These are phyloP conservation scores for Phytophthora macrochlamydospora DNA, from an alignment of 352 stramenopile species.

Conservation along the genomic window DNA sequence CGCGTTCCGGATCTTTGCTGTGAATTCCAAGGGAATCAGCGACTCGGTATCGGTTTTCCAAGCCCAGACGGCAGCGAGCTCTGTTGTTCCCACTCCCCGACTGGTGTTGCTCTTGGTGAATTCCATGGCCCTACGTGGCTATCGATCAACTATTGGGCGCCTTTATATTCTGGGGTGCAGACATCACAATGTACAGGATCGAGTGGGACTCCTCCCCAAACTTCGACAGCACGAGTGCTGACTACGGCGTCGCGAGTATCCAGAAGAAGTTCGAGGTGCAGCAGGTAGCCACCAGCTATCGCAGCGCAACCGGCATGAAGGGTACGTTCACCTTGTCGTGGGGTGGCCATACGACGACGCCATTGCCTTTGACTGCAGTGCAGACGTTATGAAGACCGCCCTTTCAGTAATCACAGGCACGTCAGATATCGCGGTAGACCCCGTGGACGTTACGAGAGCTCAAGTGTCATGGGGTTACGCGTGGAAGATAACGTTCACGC, in stretches of 20 bases:
- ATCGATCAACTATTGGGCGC: constrained; percentile 80
- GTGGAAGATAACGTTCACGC: constrained; percentile 93
- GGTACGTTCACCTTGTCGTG: constrained; percentile 94
- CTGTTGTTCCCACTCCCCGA: constrained; percentile 78
- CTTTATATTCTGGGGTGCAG: constrained; percentile 88
- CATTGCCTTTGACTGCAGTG: constrained; percentile 78
- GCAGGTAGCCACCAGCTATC: constrained; percentile 73
- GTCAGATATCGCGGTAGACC: constrained; percentile 69
- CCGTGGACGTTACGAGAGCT: constrained; percentile 72
- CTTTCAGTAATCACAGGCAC: constrained; percentile 84
- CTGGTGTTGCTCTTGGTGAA: constrained; percentile 76
- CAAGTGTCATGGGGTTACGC: constrained; percentile 85
- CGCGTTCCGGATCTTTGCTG: constrained; percentile 62
- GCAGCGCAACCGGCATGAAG: constrained; percentile 61
- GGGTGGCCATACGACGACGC: constrained; percentile 77
- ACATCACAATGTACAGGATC: constrained; percentile 92
- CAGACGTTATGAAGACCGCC: constrained; percentile 70
- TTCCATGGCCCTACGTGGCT: constrained; percentile 80
- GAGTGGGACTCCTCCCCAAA: constrained; percentile 89
- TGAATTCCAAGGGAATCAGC: constrained; percentile 67
- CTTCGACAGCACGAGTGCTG: constrained; percentile 82
- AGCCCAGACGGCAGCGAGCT: constrained; percentile 51
- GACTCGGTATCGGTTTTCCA: constrained; percentile 37
- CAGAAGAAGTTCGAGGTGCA: constrained; percentile 92
- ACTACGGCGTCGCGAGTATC: constrained; percentile 88